Base-by-base conservation (phyloP, 23 red algal species). In the Cyanidiococcus yangmingshanensis region DNA sequence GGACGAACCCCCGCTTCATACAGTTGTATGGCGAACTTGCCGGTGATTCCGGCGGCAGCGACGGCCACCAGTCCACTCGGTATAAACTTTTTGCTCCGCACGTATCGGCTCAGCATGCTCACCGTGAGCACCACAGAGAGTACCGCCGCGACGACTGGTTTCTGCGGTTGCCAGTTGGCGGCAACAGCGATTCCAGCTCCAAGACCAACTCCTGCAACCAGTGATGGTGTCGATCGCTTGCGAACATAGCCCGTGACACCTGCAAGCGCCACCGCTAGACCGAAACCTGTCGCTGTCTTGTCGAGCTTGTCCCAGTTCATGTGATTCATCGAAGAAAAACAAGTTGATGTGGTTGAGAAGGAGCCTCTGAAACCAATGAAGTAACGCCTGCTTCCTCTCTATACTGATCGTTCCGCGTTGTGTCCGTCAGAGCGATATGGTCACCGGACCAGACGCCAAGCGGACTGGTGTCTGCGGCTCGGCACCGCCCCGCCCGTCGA, bases 11-110 rank as follows among this genome's bases (percentile, higher is more conserved):
- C 45, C 32, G 63, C 63, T 2, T 71, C n/a, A 29, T 71, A 71
- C 3, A 71, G 21, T 29, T 71, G 63, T 29, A 35, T 29, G 63
- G 32, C 32, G 32, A 71, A 71, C 32, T 71, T 71, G 63, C n/a
- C 63, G 7, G 63, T 71, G 16, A 71, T 71, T 12, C 63, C 63
- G 7, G 63, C 63, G 27, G 63, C 63, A 29, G n/a, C 63, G 12
- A 71, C n/a, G 3, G n/a, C 63, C 32, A 71, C 32, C 7, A 71
- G 32, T 27, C 63, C 63, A 71, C 63, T 71, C n/a, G 63, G 63
- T 3, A 71, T 71, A 71, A 71, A 71, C 63, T 71, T 71, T 25
- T 35, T 35, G 32, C 63, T 71, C 63, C 32, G 21, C 63, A 25
- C 15, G 32, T 71, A 71, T 35, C 63, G 7, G 7, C n/a, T 32